These are phyloP conservation scores for Jacaranda mimosifolia DNA, from an alignment of 257 asterid genomes.

Conservation along the genomic window DNA sequence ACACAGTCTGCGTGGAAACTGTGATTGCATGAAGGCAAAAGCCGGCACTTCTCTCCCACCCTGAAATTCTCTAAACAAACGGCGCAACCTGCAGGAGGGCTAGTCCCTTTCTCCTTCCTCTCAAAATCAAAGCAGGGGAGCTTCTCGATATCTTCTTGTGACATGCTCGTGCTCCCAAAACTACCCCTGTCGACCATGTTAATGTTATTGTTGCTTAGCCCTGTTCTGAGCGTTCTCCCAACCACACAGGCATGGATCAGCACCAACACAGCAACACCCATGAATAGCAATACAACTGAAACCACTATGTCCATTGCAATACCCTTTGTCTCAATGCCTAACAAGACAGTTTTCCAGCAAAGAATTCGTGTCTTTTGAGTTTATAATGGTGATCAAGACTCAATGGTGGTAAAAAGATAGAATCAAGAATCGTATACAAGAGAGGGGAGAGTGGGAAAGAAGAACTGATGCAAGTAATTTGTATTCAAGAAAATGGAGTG, in stretches of 20 bases:
- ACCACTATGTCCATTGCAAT: conserved; percentile 47
- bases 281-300: conserved; percentile 46
- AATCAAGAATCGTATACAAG: no score
- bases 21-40: conserved; percentile 59
- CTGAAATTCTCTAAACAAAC: conserved; percentile 59
- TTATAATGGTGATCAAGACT: no score
- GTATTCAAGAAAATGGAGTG: no score
- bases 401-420: no score
- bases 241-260: conserved; percentile 62
- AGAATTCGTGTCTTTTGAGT: no score
- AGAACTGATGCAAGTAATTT: no score
- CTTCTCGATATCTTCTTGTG: conserved; percentile 61
- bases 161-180: conserved; percentile 58
- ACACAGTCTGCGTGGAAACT: conserved; percentile 65
- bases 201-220: conserved; percentile 25
- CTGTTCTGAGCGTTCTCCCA: conserved; percentile 49
- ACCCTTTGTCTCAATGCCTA: background rate
- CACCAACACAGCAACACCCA: conserved; percentile 49
- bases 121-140: conserved; percentile 60
- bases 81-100: conserved; percentile 48
- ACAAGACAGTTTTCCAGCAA: no score
- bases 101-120: conserved; percentile 43
- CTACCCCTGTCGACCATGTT: conserved; percentile 48
- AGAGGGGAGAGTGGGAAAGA: no score
- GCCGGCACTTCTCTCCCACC: conserved; percentile 64